Conservation (phyloP, 2,329 filamentous ascomycete species). For the Monosporascus sp. region DNA sequence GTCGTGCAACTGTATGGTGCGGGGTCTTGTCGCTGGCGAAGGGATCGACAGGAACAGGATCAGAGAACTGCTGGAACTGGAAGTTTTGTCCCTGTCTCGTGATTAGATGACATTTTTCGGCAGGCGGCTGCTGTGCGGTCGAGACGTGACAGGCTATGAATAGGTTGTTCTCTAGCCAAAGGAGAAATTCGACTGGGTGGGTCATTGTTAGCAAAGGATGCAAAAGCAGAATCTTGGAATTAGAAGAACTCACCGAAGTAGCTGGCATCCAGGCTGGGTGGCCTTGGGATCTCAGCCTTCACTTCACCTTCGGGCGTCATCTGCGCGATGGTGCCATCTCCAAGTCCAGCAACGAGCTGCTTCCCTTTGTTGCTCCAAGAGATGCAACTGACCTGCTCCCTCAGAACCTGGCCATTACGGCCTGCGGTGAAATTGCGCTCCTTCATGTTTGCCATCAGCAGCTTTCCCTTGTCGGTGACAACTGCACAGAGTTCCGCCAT, state of each 20-base stretch:
- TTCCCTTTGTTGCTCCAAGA: slow-evolving; percentile 94
- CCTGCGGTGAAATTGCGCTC: slow-evolving; percentile 54
- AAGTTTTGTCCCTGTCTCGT: slow-evolving; percentile 61
- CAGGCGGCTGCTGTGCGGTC: slow-evolving; percentile 50
- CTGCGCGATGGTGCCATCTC: slow-evolving; percentile 73
- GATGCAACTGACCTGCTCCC: slow-evolving; percentile 71
- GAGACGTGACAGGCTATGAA: slow-evolving; percentile 79
- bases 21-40: slow-evolving; percentile 63
- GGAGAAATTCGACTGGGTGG: slow-evolving; percentile 67
- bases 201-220: slow-evolving; percentile 18
- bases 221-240: background rate
- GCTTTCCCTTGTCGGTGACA: slow-evolving; percentile 72
- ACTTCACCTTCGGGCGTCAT: slow-evolving; percentile 75
- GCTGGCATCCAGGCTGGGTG: slow-evolving; percentile 58
- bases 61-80: slow-evolving; percentile 67
- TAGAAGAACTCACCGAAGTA: slow-evolving; percentile 56
- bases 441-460: slow-evolving; percentile 78
- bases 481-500: slow-evolving; percentile 73
- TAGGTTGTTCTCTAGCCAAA: slow-evolving; percentile 83
- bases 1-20: slow-evolving; percentile 70
- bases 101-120: slow-evolving; percentile 75
- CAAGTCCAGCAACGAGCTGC: slow-evolving; percentile 81
- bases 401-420: slow-evolving; percentile 58
- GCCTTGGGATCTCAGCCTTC: slow-evolving; percentile 74
- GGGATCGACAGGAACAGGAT: slow-evolving; percentile 72